Evolutionary conservation across 169 alveolate species (phyloP).

Genomic region (Cryptosporidium parvum): DNA sequence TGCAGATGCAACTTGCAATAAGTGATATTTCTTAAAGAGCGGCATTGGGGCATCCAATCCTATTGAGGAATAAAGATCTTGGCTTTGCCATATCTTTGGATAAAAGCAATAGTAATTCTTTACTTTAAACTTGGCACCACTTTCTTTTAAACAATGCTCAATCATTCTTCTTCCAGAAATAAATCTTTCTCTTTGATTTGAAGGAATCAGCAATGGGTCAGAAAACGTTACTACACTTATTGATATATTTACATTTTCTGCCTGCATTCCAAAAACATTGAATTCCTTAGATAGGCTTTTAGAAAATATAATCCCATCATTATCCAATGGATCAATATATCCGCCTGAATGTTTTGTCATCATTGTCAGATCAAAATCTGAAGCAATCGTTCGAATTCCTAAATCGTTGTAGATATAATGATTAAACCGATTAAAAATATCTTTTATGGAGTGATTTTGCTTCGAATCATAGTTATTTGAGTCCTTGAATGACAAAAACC

Average conservation of each 20-base stretch:
- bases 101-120: constrained; percentile 27
- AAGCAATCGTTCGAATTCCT: constrained; percentile 60
- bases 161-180: constrained; percentile 70
- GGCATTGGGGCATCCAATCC: constrained; percentile 66
- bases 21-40: constrained; percentile 31
- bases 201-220: constrained; percentile 50
- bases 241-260: constrained; percentile 16
- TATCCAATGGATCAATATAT: constrained; percentile 46
- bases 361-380: constrained; percentile 68
- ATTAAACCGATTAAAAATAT: neutral
- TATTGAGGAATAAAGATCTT: neutral
- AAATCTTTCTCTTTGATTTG: constrained; percentile 2
- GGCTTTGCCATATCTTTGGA: constrained; percentile 64
- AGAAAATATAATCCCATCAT: constrained; percentile 13
- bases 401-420: constrained; percentile 9
- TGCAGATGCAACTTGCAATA: constrained; percentile 7
- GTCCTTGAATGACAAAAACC: constrained; percentile 34
- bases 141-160: constrained; percentile 15
- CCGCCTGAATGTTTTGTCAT: constrained; percentile 75
- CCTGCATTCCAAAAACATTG: constrained; percentile 35
- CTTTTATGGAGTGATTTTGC: neutral
- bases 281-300: constrained; percentile 51
- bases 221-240: constrained; percentile 66
- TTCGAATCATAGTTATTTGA: neutral
- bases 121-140: constrained; percentile 20